phyloP scores from a whole-genome alignment of 2,329 filamentous ascomycete species.

The Claviceps digitariae region DNA sequence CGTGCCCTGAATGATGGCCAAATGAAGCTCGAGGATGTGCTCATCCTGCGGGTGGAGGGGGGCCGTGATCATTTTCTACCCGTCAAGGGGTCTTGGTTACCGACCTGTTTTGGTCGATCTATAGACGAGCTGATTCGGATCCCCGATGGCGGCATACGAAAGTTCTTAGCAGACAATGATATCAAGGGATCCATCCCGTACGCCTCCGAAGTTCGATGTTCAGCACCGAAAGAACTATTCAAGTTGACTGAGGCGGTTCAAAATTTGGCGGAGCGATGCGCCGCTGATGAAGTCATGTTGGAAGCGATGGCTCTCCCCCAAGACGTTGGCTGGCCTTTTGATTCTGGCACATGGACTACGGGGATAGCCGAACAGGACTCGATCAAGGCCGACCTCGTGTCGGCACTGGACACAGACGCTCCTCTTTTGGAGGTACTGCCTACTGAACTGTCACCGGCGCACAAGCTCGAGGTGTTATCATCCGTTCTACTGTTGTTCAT shows the following conservation, averaged over 20 bases:
- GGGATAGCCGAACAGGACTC: constrained; percentile 12
- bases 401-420: constrained; percentile 60
- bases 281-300: constrained; percentile 50
- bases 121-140: constrained; percentile 81
- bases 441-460: constrained; percentile 46
- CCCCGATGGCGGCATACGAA: constrained; percentile 65
- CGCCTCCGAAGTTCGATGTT: constrained; percentile 51
- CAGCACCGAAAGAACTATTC: constrained; percentile 80
- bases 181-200: constrained; percentile 38
- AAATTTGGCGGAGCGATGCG: constrained; percentile 38
- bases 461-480: constrained; percentile 61
- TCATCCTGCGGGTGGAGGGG: constrained; percentile 70
- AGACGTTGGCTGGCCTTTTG: constrained; percentile 49
- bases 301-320: constrained; percentile 37
- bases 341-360: constrained; percentile 23
- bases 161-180: constrained; percentile 25
- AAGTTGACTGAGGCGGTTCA: constrained; percentile 71
- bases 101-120: constrained; percentile 70
- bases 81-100: constrained; percentile 63
- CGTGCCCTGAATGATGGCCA: constrained; percentile 58
- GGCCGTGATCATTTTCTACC: constrained; percentile 90
- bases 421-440: constrained; percentile 48
- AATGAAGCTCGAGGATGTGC: constrained; percentile 62
- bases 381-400: constrained; percentile 30
- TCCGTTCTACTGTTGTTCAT: constrained; percentile 66